A percentile compares a stretch with the other conserved stretches of the same genome.
Conservation (phyloP, 371 early-diverging fungal genomes). For the Mucor racemosus region DNA sequence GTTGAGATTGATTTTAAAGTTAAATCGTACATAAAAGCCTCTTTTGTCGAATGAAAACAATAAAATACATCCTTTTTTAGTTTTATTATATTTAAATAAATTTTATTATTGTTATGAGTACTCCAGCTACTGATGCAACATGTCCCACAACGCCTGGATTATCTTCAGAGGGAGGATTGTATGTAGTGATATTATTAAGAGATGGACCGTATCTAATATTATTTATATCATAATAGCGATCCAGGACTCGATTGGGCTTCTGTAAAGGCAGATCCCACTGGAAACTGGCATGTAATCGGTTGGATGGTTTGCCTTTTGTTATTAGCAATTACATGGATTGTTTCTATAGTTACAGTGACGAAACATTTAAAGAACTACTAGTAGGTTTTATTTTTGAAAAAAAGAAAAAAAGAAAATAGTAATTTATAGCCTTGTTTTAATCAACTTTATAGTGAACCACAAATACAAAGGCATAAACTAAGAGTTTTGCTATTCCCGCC, state of each 20-base stretch:
- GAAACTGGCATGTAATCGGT: constrained; percentile 54
- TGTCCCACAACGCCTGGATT: constrained; percentile 31
- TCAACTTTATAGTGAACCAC: constrained; percentile 33
- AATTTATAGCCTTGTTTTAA: neutral
- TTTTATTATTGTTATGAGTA: constrained; percentile 2
- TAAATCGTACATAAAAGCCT: neutral
- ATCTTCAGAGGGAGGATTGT: constrained; percentile 22
- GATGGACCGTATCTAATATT: constrained; percentile 4
- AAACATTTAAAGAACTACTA: constrained; percentile 48
- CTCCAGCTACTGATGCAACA: constrained; percentile 4
- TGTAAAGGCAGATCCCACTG: constrained; percentile 20
- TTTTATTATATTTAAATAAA: constrained; percentile 11
- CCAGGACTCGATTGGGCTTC: constrained; percentile 28
- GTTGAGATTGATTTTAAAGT: neutral
- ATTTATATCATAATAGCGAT: neutral
- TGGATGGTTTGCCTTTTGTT: constrained; percentile 45
- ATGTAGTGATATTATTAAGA: too few relatives aligned
- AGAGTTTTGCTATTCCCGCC: constrained; percentile 54
- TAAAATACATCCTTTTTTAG: constrained; percentile 13
- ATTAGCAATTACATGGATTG: constrained; percentile 44
- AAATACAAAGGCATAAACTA: constrained; percentile 51
- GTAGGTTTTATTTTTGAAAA: constrained; percentile 22
- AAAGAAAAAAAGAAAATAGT: too few relatives aligned
- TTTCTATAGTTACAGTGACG: constrained; percentile 27
- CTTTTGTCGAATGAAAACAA: neutral